These are phyloP conservation scores for Teunomyces atbi DNA, from an alignment of 805 yeast species.

Conservation along the genomic window DNA sequence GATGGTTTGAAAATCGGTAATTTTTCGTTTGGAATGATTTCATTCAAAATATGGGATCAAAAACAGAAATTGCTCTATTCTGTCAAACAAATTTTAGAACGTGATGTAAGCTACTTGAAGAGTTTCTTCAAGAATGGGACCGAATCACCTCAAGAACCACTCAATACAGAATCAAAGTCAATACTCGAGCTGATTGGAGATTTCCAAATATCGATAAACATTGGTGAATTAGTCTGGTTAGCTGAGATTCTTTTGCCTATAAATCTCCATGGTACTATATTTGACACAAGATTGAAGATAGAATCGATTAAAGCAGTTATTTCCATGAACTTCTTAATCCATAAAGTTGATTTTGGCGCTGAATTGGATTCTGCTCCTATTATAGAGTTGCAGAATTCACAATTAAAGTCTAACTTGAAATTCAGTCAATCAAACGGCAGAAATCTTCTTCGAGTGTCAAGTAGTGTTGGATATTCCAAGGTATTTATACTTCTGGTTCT, in stretches of 20 bases:
- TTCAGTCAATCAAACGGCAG: slow-evolving; percentile 10
- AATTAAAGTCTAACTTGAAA: slow-evolving; percentile 16
- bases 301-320: slow-evolving; percentile 11
- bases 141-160: not conserved
- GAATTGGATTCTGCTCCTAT: slow-evolving; percentile 15
- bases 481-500: slow-evolving; percentile 24
- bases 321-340: slow-evolving; percentile 16
- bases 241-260: slow-evolving; percentile 18
- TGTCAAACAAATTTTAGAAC: slow-evolving; percentile 10
- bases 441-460: slow-evolving; percentile 13
- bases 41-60: slow-evolving; percentile 9
- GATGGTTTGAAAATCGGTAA: slow-evolving; percentile 15
- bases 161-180: not conserved
- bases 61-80: slow-evolving; percentile 10
- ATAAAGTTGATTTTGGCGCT: slow-evolving; percentile 19
- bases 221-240: slow-evolving; percentile 20
- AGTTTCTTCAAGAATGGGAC: not conserved
- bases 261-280: slow-evolving; percentile 16
- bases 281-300: slow-evolving; percentile 16
- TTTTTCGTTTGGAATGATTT: slow-evolving; percentile 7
- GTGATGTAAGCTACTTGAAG: slow-evolving; percentile 14
- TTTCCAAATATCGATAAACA: slow-evolving; percentile 13
- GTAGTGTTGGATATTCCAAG: slow-evolving; percentile 31
- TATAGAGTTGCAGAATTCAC: slow-evolving; percentile 26
- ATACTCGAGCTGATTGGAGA: slow-evolving; percentile 5